phyloP scores from a whole-genome alignment of 2,329 filamentous ascomycete genomes.

The Colletotrichum sp. region DNA sequence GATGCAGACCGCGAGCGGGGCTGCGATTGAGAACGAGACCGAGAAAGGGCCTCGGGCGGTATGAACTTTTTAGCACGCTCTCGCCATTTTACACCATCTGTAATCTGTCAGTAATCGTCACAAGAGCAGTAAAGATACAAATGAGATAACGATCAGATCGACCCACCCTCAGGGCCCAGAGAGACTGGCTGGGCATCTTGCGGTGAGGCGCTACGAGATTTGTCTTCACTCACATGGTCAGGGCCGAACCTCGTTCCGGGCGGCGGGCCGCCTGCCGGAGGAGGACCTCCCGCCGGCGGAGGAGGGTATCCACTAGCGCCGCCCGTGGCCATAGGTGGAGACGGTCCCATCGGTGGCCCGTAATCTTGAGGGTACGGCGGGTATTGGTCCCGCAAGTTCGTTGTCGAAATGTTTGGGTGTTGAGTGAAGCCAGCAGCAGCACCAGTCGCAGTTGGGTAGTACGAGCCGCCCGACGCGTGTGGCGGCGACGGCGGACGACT shows the following conservation, averaged over 20 bases:
- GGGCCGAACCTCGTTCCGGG: slow-evolving; percentile 33
- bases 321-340: slow-evolving; percentile 26
- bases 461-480: slow-evolving; percentile 56
- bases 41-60: background rate
- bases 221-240: slow-evolving; percentile 50
- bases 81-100: slow-evolving; percentile 35
- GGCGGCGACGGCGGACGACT: slow-evolving; percentile 50
- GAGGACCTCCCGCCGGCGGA: slow-evolving; percentile 26
- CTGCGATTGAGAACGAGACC: background rate
- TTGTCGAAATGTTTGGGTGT: slow-evolving; percentile 39
- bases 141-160: slow-evolving; percentile 22
- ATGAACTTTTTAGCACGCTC: slow-evolving; percentile 4
- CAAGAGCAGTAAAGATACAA: background rate
- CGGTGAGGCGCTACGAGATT: slow-evolving; percentile 21
- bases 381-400: slow-evolving; percentile 36
- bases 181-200: slow-evolving; percentile 20
- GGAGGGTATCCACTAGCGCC: slow-evolving; percentile 29
- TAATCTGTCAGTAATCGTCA: background rate
- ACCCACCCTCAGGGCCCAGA: slow-evolving; percentile 24
- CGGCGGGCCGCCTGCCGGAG: slow-evolving; percentile 16
- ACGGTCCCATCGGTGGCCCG: slow-evolving; percentile 34
- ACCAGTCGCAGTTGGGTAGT: slow-evolving; percentile 42
- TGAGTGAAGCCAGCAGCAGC: slow-evolving; percentile 36
- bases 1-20: slow-evolving; percentile 5
- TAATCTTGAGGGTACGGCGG: slow-evolving; percentile 50